Evolutionary conservation across 306 rosid genomes (phyloP).

Genomic region (Acacia melanoxylon): DNA sequence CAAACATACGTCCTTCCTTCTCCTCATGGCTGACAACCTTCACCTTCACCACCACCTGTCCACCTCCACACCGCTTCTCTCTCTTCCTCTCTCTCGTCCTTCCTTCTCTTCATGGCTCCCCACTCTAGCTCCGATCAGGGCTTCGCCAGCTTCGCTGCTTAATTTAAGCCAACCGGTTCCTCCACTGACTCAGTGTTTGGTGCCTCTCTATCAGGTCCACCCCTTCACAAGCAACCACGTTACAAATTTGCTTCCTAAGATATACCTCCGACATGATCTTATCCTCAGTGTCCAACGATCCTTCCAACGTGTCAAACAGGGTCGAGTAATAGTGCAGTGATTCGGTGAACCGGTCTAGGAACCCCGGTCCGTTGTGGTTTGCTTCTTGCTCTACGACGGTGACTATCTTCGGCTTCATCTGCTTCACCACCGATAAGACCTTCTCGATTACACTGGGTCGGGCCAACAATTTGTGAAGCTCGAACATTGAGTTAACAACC

Average conservation of each 20-base stretch:
- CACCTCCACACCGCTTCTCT: too few relatives aligned
- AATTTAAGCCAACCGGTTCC: constrained; percentile 60
- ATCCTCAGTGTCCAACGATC: constrained; percentile 60
- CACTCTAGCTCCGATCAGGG: too few relatives aligned
- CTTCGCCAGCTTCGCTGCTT: too few relatives aligned
- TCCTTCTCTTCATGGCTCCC: too few relatives aligned
- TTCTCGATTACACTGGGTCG: constrained; percentile 83
- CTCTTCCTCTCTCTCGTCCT: too few relatives aligned
- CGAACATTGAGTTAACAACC: constrained; percentile 88
- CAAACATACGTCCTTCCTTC: too few relatives aligned
- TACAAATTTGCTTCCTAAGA: constrained; percentile 82
- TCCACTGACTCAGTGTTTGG: constrained; percentile 75
- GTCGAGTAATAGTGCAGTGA: constrained; percentile 89
- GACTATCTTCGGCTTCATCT: constrained; percentile 76
- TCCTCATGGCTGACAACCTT: too few relatives aligned
- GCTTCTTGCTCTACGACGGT: constrained; percentile 92
- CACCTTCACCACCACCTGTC: too few relatives aligned
- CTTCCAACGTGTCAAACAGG: constrained; percentile 86
- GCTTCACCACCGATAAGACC: constrained; percentile 64
- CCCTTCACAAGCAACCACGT: constrained; percentile 89
- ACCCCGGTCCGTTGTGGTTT: constrained; percentile 68
- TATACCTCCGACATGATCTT: constrained; percentile 80
- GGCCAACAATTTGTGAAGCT: constrained; percentile 73
- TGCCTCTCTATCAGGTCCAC: constrained; percentile 86
- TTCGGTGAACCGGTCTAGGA: constrained; percentile 85